These are phyloP conservation scores for Lyophyllum decastes DNA, from an alignment of 768 basidiomycete genomes.

Conservation along the genomic window DNA sequence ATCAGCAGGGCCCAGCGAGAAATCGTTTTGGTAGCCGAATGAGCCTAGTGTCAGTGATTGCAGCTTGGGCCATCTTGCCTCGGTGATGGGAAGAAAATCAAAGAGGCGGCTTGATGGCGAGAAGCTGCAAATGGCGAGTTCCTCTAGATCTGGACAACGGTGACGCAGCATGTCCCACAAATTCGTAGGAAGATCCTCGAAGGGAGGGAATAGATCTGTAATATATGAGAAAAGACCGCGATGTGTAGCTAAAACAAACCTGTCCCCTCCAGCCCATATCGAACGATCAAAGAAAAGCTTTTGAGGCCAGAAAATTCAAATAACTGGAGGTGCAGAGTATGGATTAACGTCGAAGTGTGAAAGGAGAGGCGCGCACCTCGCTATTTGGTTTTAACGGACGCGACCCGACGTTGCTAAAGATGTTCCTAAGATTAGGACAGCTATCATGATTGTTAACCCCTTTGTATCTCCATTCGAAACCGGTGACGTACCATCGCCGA, in stretches of 20 bases:
- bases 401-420: constrained; percentile 46
- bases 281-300: constrained; percentile 47
- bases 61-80: constrained; percentile 40
- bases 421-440: constrained; percentile 42
- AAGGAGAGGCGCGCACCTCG: constrained; percentile 18
- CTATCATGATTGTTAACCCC: constrained; percentile 23
- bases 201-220: constrained; percentile 38
- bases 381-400: constrained; percentile 34
- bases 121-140: constrained; percentile 51
- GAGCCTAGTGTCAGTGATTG: constrained; percentile 48
- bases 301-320: constrained; percentile 45
- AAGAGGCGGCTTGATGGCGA: constrained; percentile 48
- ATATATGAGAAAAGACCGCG: constrained; percentile 7
- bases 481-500: constrained; percentile 33
- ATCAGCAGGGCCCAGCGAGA: constrained; percentile 36
- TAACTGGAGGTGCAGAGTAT: constrained; percentile 22
- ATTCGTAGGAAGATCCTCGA: constrained; percentile 38
- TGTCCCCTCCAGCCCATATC: constrained; percentile 43
- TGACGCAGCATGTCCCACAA: constrained; percentile 52
- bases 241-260: constrained; percentile 23
- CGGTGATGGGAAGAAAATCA: constrained; percentile 40
- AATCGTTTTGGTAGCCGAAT: constrained; percentile 50
- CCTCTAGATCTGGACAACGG: constrained; percentile 48
- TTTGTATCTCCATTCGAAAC: neutral
- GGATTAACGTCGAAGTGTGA: neutral